Evolutionary conservation across 768 basidiomycete genomes (phyloP).

Genomic region (Lactarius deliciosus): DNA sequence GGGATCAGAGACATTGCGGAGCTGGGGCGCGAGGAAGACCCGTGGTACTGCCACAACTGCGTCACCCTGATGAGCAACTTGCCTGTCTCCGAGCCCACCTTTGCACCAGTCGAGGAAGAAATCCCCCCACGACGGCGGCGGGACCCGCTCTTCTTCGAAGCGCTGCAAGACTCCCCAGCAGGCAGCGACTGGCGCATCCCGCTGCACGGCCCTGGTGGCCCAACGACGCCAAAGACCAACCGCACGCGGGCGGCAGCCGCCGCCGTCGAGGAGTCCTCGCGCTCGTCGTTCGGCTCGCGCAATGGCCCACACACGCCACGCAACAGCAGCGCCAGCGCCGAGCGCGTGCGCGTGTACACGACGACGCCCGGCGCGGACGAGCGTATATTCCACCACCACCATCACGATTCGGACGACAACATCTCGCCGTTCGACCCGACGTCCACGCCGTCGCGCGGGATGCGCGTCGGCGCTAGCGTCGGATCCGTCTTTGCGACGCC

Average conservation of each 20-base stretch:
- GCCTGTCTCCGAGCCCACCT: constrained; percentile 57
- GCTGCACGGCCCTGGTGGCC: constrained; percentile 36
- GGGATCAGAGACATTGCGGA: constrained; percentile 64
- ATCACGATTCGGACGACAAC: constrained; percentile 36
- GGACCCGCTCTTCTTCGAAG: constrained; percentile 59
- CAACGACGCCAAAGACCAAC: constrained; percentile 47
- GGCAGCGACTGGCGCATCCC: constrained; percentile 43
- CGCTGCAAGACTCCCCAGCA: constrained; percentile 55
- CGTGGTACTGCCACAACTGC: constrained; percentile 72
- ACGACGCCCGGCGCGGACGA: constrained; percentile 30
- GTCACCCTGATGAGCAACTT: constrained; percentile 37
- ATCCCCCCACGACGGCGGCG: constrained; percentile 40
- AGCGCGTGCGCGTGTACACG: constrained; percentile 34
- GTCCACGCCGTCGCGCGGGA: constrained; percentile 78
- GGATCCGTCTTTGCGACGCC: constrained; percentile 26
- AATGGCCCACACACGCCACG: constrained; percentile 54
- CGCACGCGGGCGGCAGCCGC: constrained; percentile 2
- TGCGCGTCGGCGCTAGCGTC: constrained; percentile 37
- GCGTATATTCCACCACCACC: constrained; percentile 29
- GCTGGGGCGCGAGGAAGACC: constrained; percentile 73
- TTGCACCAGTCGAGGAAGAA: constrained; percentile 63
- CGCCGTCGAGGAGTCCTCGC: constrained; percentile 33
- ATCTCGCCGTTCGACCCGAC: constrained; percentile 73
- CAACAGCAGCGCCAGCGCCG: constrained; percentile 47
- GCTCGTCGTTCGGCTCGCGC: constrained; percentile 44